Evolutionary conservation across 2,329 filamentous ascomycete species (phyloP), one percentile per base, ranked within the genome.

Genomic region (Penicillium sp.): DNA sequence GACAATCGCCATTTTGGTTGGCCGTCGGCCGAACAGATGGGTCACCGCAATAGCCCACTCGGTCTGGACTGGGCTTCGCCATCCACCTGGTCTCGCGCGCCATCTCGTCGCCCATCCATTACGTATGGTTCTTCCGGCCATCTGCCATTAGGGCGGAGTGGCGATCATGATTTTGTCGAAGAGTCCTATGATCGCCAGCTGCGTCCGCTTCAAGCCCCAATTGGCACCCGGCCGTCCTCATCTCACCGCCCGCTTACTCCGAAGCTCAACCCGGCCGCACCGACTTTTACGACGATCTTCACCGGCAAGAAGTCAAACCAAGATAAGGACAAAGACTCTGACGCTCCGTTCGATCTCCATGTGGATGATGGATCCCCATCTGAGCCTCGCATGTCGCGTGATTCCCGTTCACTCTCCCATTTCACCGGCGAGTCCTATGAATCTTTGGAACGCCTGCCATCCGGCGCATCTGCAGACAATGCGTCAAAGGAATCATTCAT

Each of bases 261-360:
- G 49, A 83, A 84, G 67, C 83, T 98, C 31, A 98, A 99, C 69
- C 95, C 95, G 7, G 86, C 91, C 6, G 95, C 94, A 0, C 93
- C 93, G 8, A 91, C 90, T 0, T 98, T 98, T 73, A 94, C 90
- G 76, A 88, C 84, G 10, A 84, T 88, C 39, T 86, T 95, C 59
- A 85, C 63, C 15, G 63, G 87, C 67, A 77, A 76, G 66, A 79
- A 75, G 53, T 77, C 78, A 39, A 61, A 79, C 55, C 77, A 73
- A 58, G 67, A 62, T 14, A 75, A 73, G 42, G 67, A 70, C 14
- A 71, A 71, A 38, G 78, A 79, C 4, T 37, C 61, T 8, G 70
- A 71, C 14, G 63, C 57, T 10, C 60, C 67, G 10, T 71, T 73
- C 38, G 73, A 76, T 49, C 67, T 70, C 35, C 70, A 68, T 14